Conservation (phyloP, 164 flowering plant species). For the Houttuynia cordata region DNA sequence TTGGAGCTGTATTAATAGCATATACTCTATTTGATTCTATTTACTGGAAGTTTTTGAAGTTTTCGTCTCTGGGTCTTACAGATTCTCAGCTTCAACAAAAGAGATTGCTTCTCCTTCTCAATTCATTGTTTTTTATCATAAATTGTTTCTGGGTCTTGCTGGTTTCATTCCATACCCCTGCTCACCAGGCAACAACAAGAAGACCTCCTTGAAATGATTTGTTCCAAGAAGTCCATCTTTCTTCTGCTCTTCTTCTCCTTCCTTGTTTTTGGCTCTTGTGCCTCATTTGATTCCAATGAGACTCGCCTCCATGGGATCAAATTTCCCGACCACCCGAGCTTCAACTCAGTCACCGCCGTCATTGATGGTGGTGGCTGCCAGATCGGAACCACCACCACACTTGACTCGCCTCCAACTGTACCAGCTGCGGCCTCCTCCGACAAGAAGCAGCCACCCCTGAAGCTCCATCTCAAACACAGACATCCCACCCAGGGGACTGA, state of each 20-base stretch:
- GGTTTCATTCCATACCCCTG: too few species aligned
- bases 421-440: slow-evolving; percentile 4
- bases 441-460: slow-evolving; percentile 21
- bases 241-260: slow-evolving; percentile 15
- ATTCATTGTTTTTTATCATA: too few species aligned
- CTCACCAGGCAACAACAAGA: too few species aligned
- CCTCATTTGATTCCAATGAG: slow-evolving; percentile 10
- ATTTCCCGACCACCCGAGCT: slow-evolving; percentile 42
- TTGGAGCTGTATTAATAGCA: too few species aligned
- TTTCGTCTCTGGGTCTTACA: too few species aligned
- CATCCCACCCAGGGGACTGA: slow-evolving; percentile 4
- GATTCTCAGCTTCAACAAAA: too few species aligned
- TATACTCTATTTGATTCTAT: too few species aligned
- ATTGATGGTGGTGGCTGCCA: slow-evolving; percentile 21
- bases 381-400: slow-evolving; percentile 8
- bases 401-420: background rate
- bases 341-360: slow-evolving; percentile 33
- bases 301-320: slow-evolving; percentile 38
- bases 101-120: too few species aligned
- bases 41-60: too few species aligned
- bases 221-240: slow-evolving; percentile 1
- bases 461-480: slow-evolving; percentile 40
- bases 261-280: slow-evolving; percentile 8
- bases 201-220: too few species aligned
- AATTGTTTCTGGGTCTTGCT: too few species aligned